Percentiles rank a stretch among this genome's conserved stretches.
Conservation (phyloP, 2,329 filamentous ascomycete species). For the Colletotrichum magnum region DNA sequence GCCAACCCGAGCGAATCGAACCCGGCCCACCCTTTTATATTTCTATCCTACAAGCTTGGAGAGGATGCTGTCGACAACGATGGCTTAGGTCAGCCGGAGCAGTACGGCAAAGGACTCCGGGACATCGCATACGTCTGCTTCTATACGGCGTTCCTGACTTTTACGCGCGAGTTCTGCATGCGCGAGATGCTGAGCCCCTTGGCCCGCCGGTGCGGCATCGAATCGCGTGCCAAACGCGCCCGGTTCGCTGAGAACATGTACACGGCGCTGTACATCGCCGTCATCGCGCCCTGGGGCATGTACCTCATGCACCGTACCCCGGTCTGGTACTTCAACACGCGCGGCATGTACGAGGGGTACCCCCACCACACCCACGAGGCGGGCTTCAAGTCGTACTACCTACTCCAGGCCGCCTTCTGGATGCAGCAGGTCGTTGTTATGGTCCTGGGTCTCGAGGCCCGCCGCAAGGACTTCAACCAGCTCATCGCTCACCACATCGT, state of each 20-base stretch:
- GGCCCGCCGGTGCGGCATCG: constrained; percentile 78
- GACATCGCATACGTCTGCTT: constrained; percentile 91
- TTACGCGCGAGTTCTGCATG: constrained; percentile 97
- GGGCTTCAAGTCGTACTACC: constrained; percentile 93
- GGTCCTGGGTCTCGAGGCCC: constrained; percentile 89
- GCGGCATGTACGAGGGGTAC: constrained; percentile 90
- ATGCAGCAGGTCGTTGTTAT: constrained; percentile 93
- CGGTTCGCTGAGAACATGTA: constrained; percentile 98
- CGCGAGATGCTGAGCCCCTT: constrained; percentile 87
- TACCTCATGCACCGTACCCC: constrained; percentile 94
- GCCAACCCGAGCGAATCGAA: constrained; percentile 84
- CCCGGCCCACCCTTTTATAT: constrained; percentile 84
- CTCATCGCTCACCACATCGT: constrained; percentile 93
- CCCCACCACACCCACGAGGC: constrained; percentile 86
- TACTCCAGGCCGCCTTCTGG: constrained; percentile 96
- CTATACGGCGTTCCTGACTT: constrained; percentile 90
- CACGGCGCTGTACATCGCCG: constrained; percentile 89
- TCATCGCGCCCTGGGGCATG: constrained; percentile 86
- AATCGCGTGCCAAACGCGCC: constrained; percentile 81
- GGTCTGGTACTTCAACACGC: constrained; percentile 96
- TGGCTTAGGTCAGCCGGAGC: constrained; percentile 57
- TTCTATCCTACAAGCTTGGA: constrained; percentile 87
- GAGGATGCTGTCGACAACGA: constrained; percentile 56
- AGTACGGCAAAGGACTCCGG: constrained; percentile 91
- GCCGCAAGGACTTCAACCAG: constrained; percentile 94